Base-by-base conservation (phyloP, 208 protist genomes). In the Leishmania tarentolae region DNA sequence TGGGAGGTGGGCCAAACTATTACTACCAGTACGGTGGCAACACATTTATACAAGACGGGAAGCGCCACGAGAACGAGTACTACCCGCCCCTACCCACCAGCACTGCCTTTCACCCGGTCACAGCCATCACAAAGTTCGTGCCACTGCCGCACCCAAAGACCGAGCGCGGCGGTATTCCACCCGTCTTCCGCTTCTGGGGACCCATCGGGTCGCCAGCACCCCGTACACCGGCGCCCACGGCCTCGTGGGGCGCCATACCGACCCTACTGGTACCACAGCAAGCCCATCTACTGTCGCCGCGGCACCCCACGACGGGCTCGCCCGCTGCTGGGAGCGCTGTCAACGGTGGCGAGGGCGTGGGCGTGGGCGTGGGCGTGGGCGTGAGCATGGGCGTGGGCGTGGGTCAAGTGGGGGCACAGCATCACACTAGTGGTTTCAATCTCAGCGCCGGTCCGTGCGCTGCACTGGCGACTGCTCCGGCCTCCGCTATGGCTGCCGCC, bases 41-140 rank as follows among this genome's bases (percentile, higher is more conserved):
- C 84, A 90, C 87, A 19, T 88, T 86, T 46, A 90, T 90, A 31
- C 87, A 90, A 61, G 87, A 79, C 2, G 84, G 81, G 31, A 90
- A 90, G 79, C 84, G 78, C 28, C 70, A 81, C 28, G 87, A 90
- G 65, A 88, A 90, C 69, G 78, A 85, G 76, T 90, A 88, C 82
- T 90, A 87, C 82, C 87, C 87, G 8, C 84, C 85, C 2, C 73
- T 88, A 76, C 83, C 86, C 47, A 63, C 65, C 4, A 61, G 61
- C 61, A 78, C 76, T 31, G 61, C 78, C 6, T 83, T 82, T 61
- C 81, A 76, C 37, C 71, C 81, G 1, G 75, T 73, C 28, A 65
- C 83, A 28, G 59, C 47, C 15, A 46, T 59, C 40, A 52, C 65
- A 19, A 72, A 83, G 56, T 50, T 83, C 24, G 73, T 78, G 63